Evolutionary conservation across 768 basidiomycete genomes (phyloP), one percentile per base, ranked within the genome.

Genomic region (Tephrocybe sp.): DNA sequence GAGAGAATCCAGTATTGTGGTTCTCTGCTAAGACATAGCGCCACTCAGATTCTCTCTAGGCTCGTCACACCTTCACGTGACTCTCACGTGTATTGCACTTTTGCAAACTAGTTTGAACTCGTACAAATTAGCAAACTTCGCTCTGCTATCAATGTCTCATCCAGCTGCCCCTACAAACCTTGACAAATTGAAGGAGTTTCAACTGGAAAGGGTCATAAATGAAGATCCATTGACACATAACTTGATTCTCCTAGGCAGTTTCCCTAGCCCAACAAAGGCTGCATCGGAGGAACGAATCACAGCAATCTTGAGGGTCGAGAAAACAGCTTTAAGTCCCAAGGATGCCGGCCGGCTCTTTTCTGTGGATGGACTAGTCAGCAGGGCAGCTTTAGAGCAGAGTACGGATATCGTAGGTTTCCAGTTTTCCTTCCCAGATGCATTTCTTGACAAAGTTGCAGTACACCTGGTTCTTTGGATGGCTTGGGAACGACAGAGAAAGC

Each of bases 231-330:
- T 79, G 8, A 79, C 81, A 1, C 84, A 84, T 54, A 77, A 76
- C 2, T 54, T 90, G 28, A 82, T 77, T 37, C 70, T 93, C 7
- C 79, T 95, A 2, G 93, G 94, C 3, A 80, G 73, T 1, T 72
- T 90, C 11, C 80, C 73, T 21, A 48, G 57, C n/a, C 50, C 63
- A 15, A 8, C 15, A 4, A 5, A 36, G 4, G 17, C 55, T 8
- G 25, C 55, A 18, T 42, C 52, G 39, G 45, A 49, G 53, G 47
- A 51, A 1, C 65, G 70, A n/a, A 66, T 74, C 2, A 72, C 73
- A 26, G 83, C 88, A 3, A 85, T 95, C 55, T 61, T 94, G n/a
- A 80, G 85, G 32, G 71, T 95, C 33, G 88, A 93, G 65, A 91
- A 85, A 63, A 86, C 86, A 0, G 78, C 87, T 2, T 73, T 94